A percentile compares a stretch with the other conserved stretches of the same genome.
phyloP scores from a whole-genome alignment of 2,329 filamentous ascomycete genomes.

The Colletotrichum paranaense region DNA sequence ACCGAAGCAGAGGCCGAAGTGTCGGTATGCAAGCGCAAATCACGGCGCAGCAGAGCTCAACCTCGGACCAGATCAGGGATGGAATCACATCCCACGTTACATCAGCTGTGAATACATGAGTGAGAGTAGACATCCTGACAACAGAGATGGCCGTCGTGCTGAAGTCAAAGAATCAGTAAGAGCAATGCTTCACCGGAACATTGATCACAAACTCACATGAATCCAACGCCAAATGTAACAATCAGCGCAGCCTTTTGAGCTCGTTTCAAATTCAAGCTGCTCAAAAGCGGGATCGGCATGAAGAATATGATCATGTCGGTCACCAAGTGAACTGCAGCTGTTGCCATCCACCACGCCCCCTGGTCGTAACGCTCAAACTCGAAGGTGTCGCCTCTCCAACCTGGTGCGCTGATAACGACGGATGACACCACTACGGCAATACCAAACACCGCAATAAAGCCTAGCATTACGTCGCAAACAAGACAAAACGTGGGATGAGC shows the following conservation, averaged over 20 bases:
- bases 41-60: slow-evolving; percentile 27
- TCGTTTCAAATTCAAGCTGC: neutral
- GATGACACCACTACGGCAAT: slow-evolving; percentile 17
- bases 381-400: slow-evolving; percentile 14
- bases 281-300: slow-evolving; percentile 27
- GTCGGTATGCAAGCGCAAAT: slow-evolving; percentile 31
- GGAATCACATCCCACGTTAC: slow-evolving; percentile 22
- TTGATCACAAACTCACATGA: slow-evolving; percentile 7
- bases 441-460: slow-evolving; percentile 20
- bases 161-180: neutral
- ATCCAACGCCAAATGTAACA: slow-evolving; percentile 30
- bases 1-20: slow-evolving; percentile 19
- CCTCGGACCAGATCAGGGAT: slow-evolving; percentile 17
- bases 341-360: slow-evolving; percentile 16
- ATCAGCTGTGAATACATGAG: slow-evolving; percentile 17
- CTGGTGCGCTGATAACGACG: slow-evolving; percentile 3
- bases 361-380: slow-evolving; percentile 1
- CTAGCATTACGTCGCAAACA: slow-evolving; percentile 20
- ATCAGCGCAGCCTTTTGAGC: slow-evolving; percentile 10
- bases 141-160: slow-evolving; percentile 27
- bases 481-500: neutral
- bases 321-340: slow-evolving; percentile 10
- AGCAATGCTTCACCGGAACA: neutral
- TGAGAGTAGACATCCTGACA: slow-evolving; percentile 17
- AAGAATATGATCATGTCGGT: slow-evolving; percentile 31